Percentiles rank a stretch among this genome's conserved stretches.
Conservation (phyloP, 805 yeast genomes). For the Nakazawaea wyomingensis region DNA sequence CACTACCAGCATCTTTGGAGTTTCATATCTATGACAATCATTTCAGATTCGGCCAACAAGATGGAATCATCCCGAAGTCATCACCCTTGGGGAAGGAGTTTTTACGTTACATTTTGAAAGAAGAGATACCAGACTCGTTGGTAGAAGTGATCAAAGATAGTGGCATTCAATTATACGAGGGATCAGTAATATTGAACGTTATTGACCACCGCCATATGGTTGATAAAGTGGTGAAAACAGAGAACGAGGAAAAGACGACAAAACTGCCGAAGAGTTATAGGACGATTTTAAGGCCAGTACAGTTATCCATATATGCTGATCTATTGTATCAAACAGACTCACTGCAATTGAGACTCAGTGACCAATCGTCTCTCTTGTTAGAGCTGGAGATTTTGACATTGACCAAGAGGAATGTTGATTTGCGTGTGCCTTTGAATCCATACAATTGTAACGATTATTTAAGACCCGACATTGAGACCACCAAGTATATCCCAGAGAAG, state of each 20-base stretch:
- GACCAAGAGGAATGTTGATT: constrained; percentile 71
- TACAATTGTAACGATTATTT: constrained; percentile 43
- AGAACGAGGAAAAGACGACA: constrained; percentile 11
- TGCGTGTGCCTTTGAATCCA: constrained; percentile 71
- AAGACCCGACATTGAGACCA: constrained; percentile 42
- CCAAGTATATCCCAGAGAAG: constrained; percentile 28
- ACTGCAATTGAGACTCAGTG: constrained; percentile 70
- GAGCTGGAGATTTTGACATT: constrained; percentile 83
- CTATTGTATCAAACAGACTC: constrained; percentile 77
- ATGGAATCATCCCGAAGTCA: constrained; percentile 76
- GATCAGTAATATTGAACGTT: constrained; percentile 81
- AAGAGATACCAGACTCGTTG: constrained; percentile 83
- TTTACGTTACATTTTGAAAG: constrained; percentile 69
- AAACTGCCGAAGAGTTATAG: constrained; percentile 65
- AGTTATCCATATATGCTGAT: constrained; percentile 77
- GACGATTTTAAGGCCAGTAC: constrained; percentile 76
- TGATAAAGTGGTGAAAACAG: constrained; percentile 11
- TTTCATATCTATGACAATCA: constrained; percentile 91
- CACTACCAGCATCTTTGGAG: constrained; percentile 74
- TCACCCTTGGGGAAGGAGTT: constrained; percentile 78
- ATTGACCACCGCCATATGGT: constrained; percentile 68
- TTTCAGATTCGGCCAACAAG: constrained; percentile 85
- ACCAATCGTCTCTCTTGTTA: constrained; percentile 69
- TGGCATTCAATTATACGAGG: constrained; percentile 80
- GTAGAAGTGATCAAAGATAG: constrained; percentile 88